These are phyloP conservation scores for Sonneratia caseolaris DNA, from an alignment of 345 rosid species.

Conservation along the genomic window DNA sequence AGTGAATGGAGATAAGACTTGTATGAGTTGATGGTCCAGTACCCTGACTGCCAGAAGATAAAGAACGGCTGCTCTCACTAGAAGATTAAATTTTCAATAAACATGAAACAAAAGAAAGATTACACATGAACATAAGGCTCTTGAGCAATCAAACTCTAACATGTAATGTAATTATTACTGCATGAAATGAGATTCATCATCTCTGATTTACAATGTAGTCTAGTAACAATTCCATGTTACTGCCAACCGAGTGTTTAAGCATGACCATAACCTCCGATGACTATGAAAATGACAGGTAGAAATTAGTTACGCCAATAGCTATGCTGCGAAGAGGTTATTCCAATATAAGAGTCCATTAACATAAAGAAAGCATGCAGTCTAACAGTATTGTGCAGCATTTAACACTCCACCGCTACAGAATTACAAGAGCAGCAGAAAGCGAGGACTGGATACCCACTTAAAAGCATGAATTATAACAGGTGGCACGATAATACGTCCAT, in stretches of 20 bases:
- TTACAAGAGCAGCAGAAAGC: not conserved
- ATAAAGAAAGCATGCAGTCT: not conserved
- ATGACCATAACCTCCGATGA: not conserved
- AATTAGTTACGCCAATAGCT: too few species aligned
- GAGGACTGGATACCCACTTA: too few species aligned
- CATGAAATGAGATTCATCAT: not conserved
- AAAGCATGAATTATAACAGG: too few species aligned
- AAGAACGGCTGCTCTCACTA: not conserved
- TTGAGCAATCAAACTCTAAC: not conserved
- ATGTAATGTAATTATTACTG: not conserved
- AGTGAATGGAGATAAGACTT: not conserved
- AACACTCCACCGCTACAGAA: not conserved
- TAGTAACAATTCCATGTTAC: not conserved
- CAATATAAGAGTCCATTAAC: not conserved
- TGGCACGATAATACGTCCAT: too few species aligned
- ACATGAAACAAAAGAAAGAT: not conserved
- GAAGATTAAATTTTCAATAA: not conserved
- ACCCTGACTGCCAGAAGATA: not conserved
- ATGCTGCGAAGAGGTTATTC: not conserved
- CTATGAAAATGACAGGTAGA: not conserved
- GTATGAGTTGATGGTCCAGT: not conserved
- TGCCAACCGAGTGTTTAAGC: not conserved
- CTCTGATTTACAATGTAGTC: not conserved
- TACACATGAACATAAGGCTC: not conserved
- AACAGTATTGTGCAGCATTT: too few species aligned